Conservation (phyloP, 176 grass and related monocot species). For the Calamus simplicifolius region DNA sequence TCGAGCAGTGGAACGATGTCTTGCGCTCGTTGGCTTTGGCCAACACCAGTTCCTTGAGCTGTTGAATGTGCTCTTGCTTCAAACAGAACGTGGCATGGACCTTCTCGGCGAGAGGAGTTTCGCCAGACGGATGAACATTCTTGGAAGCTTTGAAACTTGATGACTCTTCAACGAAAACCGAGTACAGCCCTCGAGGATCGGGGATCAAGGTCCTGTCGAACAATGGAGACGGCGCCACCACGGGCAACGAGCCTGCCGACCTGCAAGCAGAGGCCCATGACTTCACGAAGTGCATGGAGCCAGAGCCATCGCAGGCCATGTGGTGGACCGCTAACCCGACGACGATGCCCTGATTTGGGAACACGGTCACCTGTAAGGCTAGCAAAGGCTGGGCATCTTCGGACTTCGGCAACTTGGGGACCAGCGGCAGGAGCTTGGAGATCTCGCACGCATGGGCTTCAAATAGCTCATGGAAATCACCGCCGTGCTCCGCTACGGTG, state of each 20-base stretch:
- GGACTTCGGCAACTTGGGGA: constrained; percentile 7
- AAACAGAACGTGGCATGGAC: constrained; percentile 10
- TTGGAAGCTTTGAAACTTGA: too few species aligned
- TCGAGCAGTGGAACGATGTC: background rate
- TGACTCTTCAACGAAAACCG: too few species aligned
- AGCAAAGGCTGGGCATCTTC: constrained; percentile 6
- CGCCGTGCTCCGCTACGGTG: constrained; percentile 14
- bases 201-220: constrained; percentile 17
- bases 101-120: too few species aligned
- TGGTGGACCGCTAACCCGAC: constrained; percentile 18
- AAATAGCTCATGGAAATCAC: constrained; percentile 1
- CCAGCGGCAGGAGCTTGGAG: background rate
- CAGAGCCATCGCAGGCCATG: constrained; percentile 14
- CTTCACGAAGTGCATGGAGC: constrained; percentile 18
- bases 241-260: background rate
- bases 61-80: constrained; percentile 3
- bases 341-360: constrained; percentile 14
- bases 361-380: constrained; percentile 12
- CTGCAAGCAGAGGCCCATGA: constrained; percentile 13
- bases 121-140: too few species aligned
- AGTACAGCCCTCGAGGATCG: constrained; percentile 3
- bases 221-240: background rate
- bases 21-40: background rate
- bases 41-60: constrained; percentile 10
- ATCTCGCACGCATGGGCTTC: constrained; percentile 1